Base-by-base conservation (phyloP, 768 basidiomycete genomes). In the Phanerodontia chrysosporium region DNA sequence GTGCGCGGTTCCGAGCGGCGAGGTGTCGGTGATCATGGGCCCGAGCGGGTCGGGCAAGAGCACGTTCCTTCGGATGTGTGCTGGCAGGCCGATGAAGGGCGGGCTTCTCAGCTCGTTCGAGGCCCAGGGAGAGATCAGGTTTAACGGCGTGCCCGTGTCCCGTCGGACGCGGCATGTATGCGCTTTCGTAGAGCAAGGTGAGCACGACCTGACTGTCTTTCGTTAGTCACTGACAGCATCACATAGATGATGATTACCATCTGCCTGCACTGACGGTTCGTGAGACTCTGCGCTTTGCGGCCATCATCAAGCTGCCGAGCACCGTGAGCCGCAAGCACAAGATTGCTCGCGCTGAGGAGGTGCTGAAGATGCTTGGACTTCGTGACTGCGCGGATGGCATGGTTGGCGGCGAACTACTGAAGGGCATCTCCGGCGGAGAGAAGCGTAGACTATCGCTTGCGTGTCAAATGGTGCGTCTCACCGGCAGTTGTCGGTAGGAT, bases 361-460 rank as follows among this genome's bases (percentile, higher is more conserved):
- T 80, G 1, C 60, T 80, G 2, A 49, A 67, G 28, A 76, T 78
- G 75, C 70, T 81, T 16, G 79, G 80, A 0, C 63, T 81, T 32
- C 74, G 74, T 55, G 74, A 75, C 46, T 78, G 78, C 56, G 79
- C 78, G n/a, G 73, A 80, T 61, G 69, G 73, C 21, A 70, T 76
- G 22, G 76, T 80, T 30, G 80, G 80, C 24, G 78, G 78, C 1
- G 72, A 73, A 44, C 58, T 77, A 67, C 57, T 70, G 42, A 72
- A 77, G 63, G 78, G 78, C 1, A 80, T 81, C 35, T 73, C 71
- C 8, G 80, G 80, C 3, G 80, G 80, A n/a, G 79, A 81, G 62
- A 81, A 80, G 65, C 65, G 79, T 1, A 68, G 79, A 28, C 65
- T 80, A 8, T 76, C 75, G 24, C 64, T 81, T 24, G 80, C 77